These are phyloP conservation scores for Neolentinus lepideus DNA, from an alignment of 1,284 basidiomycete genomes.

Conservation along the genomic window DNA sequence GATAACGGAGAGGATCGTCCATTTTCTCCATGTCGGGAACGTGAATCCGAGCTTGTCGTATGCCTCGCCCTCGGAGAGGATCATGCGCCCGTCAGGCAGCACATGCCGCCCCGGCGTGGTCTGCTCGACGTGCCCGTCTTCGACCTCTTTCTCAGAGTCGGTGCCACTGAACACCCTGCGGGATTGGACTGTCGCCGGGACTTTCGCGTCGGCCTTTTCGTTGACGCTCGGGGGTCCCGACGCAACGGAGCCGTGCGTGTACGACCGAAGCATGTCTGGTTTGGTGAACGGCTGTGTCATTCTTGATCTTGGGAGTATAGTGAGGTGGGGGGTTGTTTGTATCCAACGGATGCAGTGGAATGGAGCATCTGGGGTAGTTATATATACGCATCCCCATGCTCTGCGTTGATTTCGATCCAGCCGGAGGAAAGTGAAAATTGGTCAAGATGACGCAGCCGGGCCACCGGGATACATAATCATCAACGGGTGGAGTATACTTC, in stretches of 20 bases:
- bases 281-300: not conserved
- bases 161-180: not conserved
- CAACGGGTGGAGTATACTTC: not conserved
- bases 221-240: not conserved
- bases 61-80: conserved; percentile 10
- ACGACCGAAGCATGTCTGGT: not conserved
- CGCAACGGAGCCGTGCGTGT: not conserved
- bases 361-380: not conserved
- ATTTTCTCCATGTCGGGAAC: conserved; percentile 13
- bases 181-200: not conserved
- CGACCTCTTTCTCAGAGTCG: not conserved
- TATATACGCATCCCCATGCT: not conserved
- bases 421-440: not conserved
- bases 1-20: conserved; percentile 14
- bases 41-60: conserved; percentile 12
- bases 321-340: not conserved
- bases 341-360: not conserved
- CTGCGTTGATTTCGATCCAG: not conserved
- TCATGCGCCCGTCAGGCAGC: conserved; percentile 8
- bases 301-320: not conserved
- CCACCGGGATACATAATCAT: not conserved
- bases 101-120: not conserved
- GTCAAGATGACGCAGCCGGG: not conserved
- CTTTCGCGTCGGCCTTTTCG: not conserved
- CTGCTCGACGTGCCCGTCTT: not conserved